Percentiles rank a stretch among this genome's conserved stretches.
These are phyloP conservation scores for Apiosordaria backusii DNA, from an alignment of 495 filamentous ascomycete genomes.

Conservation along the genomic window DNA sequence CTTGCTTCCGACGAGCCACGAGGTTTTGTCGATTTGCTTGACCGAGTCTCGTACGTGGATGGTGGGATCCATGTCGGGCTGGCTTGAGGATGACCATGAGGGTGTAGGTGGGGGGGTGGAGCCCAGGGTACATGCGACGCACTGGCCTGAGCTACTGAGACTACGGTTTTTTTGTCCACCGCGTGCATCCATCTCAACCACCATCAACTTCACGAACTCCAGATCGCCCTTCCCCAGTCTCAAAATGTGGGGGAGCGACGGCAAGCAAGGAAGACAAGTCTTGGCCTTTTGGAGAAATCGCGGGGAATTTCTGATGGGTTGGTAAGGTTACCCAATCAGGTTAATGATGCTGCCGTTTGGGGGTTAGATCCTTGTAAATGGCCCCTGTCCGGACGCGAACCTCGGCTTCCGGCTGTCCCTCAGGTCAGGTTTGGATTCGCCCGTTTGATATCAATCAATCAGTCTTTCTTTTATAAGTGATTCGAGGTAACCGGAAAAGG, in stretches of 20 bases:
- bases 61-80: no score
- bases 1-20: no score
- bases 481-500: background rate
- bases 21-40: no score
- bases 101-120: no score
- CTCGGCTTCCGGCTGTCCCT: background rate
- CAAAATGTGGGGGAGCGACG: background rate
- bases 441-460: background rate
- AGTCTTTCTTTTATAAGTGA: no score
- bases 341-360: background rate
- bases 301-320: background rate
- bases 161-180: no score
- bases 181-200: no score
- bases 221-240: background rate
- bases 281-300: slow-evolving; percentile 8
- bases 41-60: no score
- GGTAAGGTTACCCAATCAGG: background rate
- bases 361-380: background rate
- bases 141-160: no score
- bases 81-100: no score
- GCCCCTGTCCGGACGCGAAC: background rate
- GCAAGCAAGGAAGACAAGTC: background rate
- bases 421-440: no score
- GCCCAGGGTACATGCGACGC: no score
- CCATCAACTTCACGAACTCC: background rate